These are phyloP conservation scores for Solanum tarapatanum DNA, from an alignment of 257 asterid species.

Conservation along the genomic window DNA sequence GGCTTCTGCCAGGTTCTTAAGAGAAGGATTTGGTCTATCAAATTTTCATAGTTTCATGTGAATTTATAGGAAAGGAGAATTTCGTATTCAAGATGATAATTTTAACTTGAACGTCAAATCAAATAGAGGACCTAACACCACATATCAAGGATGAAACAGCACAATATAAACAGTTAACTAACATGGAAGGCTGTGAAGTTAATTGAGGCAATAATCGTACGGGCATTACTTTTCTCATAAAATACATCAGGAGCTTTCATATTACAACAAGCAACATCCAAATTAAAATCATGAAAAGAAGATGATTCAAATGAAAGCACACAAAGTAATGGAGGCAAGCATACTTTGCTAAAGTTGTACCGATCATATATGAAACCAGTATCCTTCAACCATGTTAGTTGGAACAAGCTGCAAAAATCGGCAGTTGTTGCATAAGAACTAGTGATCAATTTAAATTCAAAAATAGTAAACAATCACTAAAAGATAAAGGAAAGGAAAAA, in stretches of 20 bases:
- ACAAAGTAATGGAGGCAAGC: slow-evolving; percentile 13
- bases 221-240: background rate
- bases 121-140: background rate
- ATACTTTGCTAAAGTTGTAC: slow-evolving; percentile 58
- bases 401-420: slow-evolving; percentile 85
- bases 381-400: slow-evolving; percentile 72
- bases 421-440: slow-evolving; percentile 7
- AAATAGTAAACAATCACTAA: background rate
- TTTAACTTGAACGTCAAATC: background rate
- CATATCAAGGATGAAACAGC: background rate
- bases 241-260: background rate
- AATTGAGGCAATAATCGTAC: background rate
- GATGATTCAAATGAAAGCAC: background rate
- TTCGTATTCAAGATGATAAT: background rate
- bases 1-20: background rate
- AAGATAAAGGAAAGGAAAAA: background rate
- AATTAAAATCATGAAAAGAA: background rate
- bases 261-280: background rate
- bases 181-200: background rate
- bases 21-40: background rate
- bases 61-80: background rate
- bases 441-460: slow-evolving; percentile 2
- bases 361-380: slow-evolving; percentile 84
- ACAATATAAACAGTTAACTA: background rate
- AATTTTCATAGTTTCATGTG: background rate